Evolutionary conservation across 371 early-diverging fungal genomes (phyloP).

Genomic region (Fennellomyces sp.): DNA sequence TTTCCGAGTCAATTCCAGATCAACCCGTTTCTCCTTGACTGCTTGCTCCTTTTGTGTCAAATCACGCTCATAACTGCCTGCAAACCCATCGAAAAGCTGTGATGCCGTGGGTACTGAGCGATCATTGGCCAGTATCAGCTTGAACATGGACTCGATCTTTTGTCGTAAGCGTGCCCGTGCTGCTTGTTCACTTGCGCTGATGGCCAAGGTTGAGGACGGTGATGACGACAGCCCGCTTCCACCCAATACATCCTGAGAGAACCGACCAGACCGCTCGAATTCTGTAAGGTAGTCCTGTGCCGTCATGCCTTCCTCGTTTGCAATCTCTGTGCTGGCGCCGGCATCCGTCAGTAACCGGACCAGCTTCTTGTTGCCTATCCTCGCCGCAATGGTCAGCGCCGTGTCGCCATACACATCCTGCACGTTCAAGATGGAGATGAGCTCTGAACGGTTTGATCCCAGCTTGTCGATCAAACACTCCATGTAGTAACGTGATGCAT

Average conservation of each 20-base stretch:
- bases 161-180: slow-evolving; percentile 17
- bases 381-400: slow-evolving; percentile 86
- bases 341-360: slow-evolving; percentile 77
- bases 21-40: slow-evolving; percentile 28
- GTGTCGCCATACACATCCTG: slow-evolving; percentile 91
- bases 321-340: slow-evolving; percentile 78
- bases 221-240: not conserved
- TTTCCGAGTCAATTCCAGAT: slow-evolving; percentile 29
- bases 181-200: slow-evolving; percentile 12
- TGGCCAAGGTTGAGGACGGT: slow-evolving; percentile 1
- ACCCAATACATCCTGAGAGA: slow-evolving; percentile 5
- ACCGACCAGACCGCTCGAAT: slow-evolving; percentile 23
- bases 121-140: slow-evolving; percentile 10
- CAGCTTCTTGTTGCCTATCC: slow-evolving; percentile 75
- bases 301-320: slow-evolving; percentile 76
- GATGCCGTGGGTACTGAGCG: slow-evolving; percentile 11
- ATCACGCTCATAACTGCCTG: slow-evolving; percentile 21
- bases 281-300: slow-evolving; percentile 63
- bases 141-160: slow-evolving; percentile 16
- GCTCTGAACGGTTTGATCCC: slow-evolving; percentile 54
- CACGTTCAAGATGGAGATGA: slow-evolving; percentile 78
- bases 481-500: slow-evolving; percentile 86
- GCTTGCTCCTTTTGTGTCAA: slow-evolving; percentile 24
- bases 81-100: slow-evolving; percentile 16
- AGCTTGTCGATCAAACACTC: slow-evolving; percentile 79